Percentiles rank a stretch among this genome's conserved stretches.
phyloP scores from a whole-genome alignment of 495 filamentous ascomycete species.

The Platismatia glauca region DNA sequence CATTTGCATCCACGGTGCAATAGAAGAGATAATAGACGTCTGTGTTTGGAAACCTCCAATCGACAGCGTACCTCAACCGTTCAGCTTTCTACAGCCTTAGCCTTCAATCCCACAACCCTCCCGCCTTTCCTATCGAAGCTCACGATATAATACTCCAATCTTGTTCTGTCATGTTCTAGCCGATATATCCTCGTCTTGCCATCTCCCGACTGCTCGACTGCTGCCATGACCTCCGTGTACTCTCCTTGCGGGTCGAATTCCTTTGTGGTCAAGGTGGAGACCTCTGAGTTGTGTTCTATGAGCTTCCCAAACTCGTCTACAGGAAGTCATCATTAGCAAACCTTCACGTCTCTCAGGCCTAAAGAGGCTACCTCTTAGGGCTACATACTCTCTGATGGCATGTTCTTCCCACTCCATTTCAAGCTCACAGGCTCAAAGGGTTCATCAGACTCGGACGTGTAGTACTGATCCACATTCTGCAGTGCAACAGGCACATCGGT shows the following conservation, averaged over 20 bases:
- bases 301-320: slow-evolving; percentile 50
- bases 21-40: not conserved
- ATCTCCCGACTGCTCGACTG: slow-evolving; percentile 41
- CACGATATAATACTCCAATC: slow-evolving; percentile 70
- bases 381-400: slow-evolving; percentile 27
- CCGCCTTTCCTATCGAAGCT: slow-evolving; percentile 45
- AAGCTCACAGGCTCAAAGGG: slow-evolving; percentile 69
- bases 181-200: slow-evolving; percentile 69
- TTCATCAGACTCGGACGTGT: slow-evolving; percentile 74
- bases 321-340: slow-evolving; percentile 4
- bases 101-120: slow-evolving; percentile 65
- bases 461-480: slow-evolving; percentile 51
- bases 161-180: slow-evolving; percentile 49
- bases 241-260: slow-evolving; percentile 55
- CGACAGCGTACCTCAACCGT: not conserved
- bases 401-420: slow-evolving; percentile 43
- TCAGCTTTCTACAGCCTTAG: slow-evolving; percentile 64
- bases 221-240: slow-evolving; percentile 50
- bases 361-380: not conserved
- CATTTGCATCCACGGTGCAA: not conserved
- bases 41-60: not conserved
- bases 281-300: slow-evolving; percentile 44
- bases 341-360: not conserved
- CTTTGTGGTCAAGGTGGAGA: slow-evolving; percentile 44
- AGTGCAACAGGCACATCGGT: slow-evolving; percentile 53